A percentile compares a stretch with the other conserved stretches of the same genome.
Evolutionary conservation across 352 stramenopile genomes (phyloP).

Genomic region (Globisporangium splendens): DNA sequence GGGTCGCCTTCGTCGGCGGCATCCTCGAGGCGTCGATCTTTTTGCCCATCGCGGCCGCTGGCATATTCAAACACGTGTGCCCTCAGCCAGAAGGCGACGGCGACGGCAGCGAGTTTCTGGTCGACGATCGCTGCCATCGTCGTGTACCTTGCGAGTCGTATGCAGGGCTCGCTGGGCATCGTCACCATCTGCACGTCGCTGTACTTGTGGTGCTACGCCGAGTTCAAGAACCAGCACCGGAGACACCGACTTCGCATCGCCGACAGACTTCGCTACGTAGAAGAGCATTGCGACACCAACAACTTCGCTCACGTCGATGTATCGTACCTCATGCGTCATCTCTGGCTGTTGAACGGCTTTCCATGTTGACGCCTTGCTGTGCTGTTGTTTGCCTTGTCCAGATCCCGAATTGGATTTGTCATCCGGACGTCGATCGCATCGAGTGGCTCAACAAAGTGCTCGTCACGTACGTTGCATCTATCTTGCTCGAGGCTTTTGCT

Average conservation of each 20-base stretch:
- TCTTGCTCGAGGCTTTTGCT: conserved; percentile 1
- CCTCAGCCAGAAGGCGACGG: not conserved
- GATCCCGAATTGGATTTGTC: conserved; percentile 52
- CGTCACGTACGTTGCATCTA: conserved; percentile 21
- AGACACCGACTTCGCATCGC: conserved; percentile 18
- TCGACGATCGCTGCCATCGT: conserved; percentile 28
- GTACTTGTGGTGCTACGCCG: conserved; percentile 57
- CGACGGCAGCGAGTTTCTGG: conserved; percentile 23
- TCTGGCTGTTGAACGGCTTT: too few species aligned
- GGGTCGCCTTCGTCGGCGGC: conserved; percentile 30
- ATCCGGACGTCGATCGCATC: conserved; percentile 66
- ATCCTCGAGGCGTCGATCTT: conserved; percentile 41
- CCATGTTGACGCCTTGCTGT: not conserved
- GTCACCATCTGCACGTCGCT: conserved; percentile 28
- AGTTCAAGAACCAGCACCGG: conserved; percentile 39
- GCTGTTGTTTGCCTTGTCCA: conserved; percentile 3
- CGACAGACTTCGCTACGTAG: conserved; percentile 19
- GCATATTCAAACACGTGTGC: conserved; percentile 31
- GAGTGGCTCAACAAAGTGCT: conserved; percentile 82
- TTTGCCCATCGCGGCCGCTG: conserved; percentile 48
- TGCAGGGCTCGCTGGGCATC: conserved; percentile 44
- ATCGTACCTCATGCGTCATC: not conserved
- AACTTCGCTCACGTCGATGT: conserved; percentile 32
- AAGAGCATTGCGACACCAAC: conserved; percentile 10
- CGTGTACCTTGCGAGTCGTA: conserved; percentile 33